phyloP scores from a whole-genome alignment of 148 eudicot genomes.

The Salicornia ramosissima region DNA sequence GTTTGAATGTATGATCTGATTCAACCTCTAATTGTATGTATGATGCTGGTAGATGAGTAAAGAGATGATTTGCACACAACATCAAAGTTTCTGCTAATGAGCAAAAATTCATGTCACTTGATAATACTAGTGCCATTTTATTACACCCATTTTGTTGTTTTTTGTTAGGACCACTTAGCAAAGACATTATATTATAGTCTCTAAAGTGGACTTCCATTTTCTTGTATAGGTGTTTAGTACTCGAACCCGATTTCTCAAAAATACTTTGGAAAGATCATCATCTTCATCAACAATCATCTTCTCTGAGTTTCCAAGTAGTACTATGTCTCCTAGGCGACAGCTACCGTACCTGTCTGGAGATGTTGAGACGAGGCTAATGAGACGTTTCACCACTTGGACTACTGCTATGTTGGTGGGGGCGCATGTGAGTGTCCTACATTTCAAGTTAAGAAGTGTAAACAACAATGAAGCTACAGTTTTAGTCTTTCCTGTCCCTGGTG shows the following conservation, averaged over 20 bases:
- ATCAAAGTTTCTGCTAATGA: slow-evolving; percentile 21
- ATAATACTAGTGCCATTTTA: slow-evolving; percentile 30
- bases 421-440: slow-evolving; percentile 45
- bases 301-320: slow-evolving; percentile 35
- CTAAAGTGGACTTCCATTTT: slow-evolving; percentile 30
- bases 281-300: slow-evolving; percentile 38
- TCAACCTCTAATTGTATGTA: slow-evolving; percentile 22
- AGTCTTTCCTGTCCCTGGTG: slow-evolving; percentile 70
- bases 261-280: slow-evolving; percentile 36
- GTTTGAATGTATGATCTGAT: slow-evolving; percentile 33
- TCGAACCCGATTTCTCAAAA: slow-evolving; percentile 22
- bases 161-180: slow-evolving; percentile 39
- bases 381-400: slow-evolving; percentile 36
- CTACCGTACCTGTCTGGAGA: slow-evolving; percentile 2
- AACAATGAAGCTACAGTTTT: slow-evolving; percentile 45
- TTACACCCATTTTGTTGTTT: neutral
- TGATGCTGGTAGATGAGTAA: slow-evolving; percentile 57
- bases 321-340: slow-evolving; percentile 40
- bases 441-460: slow-evolving; percentile 29
- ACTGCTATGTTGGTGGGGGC: slow-evolving; percentile 64
- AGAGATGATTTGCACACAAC: slow-evolving; percentile 29
- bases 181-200: slow-evolving; percentile 40
- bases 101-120: slow-evolving; percentile 18
- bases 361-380: slow-evolving; percentile 24
- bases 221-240: slow-evolving; percentile 9